Evolutionary conservation across 345 rosid genomes (phyloP).

Genomic region (Psidium friedrichsthalianum): DNA sequence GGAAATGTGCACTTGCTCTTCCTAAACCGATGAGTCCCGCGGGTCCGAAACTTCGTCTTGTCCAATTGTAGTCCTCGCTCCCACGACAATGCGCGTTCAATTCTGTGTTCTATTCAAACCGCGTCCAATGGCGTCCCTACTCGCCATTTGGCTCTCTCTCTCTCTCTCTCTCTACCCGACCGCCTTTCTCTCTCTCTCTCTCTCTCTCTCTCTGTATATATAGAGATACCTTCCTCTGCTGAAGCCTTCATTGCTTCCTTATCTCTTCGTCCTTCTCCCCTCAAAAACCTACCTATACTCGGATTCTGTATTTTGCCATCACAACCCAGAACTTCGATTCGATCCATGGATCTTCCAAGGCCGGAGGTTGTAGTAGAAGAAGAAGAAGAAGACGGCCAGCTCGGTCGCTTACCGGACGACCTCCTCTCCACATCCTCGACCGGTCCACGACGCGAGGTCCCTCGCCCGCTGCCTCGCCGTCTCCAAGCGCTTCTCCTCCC

Average conservation of each 20-base stretch:
- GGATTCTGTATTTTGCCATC: background rate
- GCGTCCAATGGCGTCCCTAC: background rate
- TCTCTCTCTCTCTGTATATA: background rate
- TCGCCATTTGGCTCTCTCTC: background rate
- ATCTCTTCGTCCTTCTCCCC: background rate
- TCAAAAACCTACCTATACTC: background rate
- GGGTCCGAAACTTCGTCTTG: background rate
- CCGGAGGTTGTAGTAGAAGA: background rate
- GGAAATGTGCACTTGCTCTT: too few relatives aligned
- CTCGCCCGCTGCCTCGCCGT: slow-evolving; percentile 18
- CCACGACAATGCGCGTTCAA: background rate
- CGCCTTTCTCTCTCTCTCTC: background rate
- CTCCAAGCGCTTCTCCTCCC: slow-evolving; percentile 17
- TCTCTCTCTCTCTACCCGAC: background rate
- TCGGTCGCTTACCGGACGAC: slow-evolving; percentile 15
- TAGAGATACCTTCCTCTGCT: accelerated
- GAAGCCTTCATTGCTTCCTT: background rate
- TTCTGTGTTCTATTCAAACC: background rate
- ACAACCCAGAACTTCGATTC: background rate
- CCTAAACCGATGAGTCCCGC: background rate
- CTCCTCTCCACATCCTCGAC: slow-evolving; percentile 19
- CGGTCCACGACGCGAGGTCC: slow-evolving; percentile 13
- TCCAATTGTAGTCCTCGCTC: background rate
- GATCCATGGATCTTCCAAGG: background rate
- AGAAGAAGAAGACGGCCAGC: background rate